Evolutionary conservation across 495 filamentous ascomycete species (phyloP).

Genomic region (Aspergillus nidulans): DNA sequence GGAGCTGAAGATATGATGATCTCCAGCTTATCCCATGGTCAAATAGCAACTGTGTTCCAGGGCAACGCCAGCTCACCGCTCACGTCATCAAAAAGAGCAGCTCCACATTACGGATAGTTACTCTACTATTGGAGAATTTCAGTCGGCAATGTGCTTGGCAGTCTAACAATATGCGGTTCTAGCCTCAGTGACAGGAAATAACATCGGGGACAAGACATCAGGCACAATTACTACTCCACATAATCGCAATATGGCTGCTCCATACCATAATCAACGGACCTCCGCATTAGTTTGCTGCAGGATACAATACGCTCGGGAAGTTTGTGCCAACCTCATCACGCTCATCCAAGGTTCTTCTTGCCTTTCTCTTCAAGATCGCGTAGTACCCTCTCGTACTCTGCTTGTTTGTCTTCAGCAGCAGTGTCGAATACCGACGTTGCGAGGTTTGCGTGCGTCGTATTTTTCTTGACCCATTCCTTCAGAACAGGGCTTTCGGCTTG

Average conservation of each 20-base stretch:
- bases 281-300: neutral
- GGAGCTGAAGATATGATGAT: neutral
- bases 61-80: neutral
- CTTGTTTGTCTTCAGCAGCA: constrained; percentile 7
- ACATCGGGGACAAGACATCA: neutral
- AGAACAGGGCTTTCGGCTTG: constrained; percentile 19
- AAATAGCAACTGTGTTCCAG: neutral
- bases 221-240: neutral
- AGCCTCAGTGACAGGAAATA: neutral
- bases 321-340: neutral
- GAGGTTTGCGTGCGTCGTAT: constrained; percentile 17
- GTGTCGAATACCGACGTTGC: constrained; percentile 8
- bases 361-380: neutral
- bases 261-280: neutral
- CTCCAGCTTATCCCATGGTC: neutral
- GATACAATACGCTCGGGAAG: neutral
- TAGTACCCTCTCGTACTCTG: neutral
- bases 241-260: neutral
- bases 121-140: neutral
- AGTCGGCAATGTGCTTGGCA: neutral
- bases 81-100: neutral
- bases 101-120: neutral
- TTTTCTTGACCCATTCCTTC: constrained; percentile 17
- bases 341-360: constrained; percentile 1
- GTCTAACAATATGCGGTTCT: neutral